Evolutionary conservation across 176 grass and related monocot species (phyloP), one percentile per base, ranked within the genome.

Genomic region (Oropetium thomaeum): DNA sequence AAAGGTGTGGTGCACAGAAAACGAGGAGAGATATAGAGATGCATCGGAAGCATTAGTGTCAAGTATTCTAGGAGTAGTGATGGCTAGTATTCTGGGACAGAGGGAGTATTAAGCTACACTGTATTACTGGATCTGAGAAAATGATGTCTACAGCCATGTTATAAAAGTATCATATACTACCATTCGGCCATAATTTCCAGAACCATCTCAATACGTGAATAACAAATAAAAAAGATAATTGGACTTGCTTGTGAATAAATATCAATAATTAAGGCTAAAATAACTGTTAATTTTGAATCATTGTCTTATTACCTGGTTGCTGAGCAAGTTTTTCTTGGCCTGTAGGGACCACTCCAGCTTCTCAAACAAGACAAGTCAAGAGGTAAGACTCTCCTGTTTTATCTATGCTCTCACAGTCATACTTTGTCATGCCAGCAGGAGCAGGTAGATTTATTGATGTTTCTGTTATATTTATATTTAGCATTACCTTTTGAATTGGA

Each of bases 341-440:
- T 55, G 15, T 63, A 87, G 85, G 85, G 79, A 73, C 79, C 79
- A 73, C 67, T 87, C 26, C 74, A 60, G 44, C 42, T 82, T 73
- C 51, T 45, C 49, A 72, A 73, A 82, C 79, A 82, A 67, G 79
- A 43, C 15, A 41, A 49, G 32, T 42, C 68, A 73, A 82, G 41
- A 58, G 74, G 85, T 87, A 40, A 65, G 39, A 77, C 70, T 42
- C 55, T 75, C 39, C 14, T 52, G 65, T 73, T 67, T 66, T 58
- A 49, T 58, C 12, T 62, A 26, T 66, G 11, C 2, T 19, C 52
- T 51, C 13, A 1, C 32, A 76, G 13, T 48, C 14, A 40, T 79
- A 6, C 29, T 61, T 68, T 67, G 5, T 14, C 9, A 30, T 14
- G 31, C 23, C 19, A 85, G 33, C 8, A 61, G 10, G 22, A 68